Conservation (phyloP, 2,329 filamentous ascomycete species). For the Trichoderma guizhouense region DNA sequence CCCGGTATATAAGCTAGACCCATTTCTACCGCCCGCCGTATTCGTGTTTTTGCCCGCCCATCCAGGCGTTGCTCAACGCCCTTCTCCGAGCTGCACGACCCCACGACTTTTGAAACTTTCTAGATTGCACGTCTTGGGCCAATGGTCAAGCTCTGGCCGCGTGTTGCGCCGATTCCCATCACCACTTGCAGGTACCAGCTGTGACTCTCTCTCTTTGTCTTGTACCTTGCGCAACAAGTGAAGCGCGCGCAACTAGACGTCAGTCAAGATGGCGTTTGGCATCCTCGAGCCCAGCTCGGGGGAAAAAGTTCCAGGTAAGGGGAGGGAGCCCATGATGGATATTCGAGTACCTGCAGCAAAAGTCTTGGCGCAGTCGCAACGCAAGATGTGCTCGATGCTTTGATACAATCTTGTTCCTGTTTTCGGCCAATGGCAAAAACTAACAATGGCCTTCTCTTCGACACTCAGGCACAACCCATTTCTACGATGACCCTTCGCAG, state of each 20-base stretch:
- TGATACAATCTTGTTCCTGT: neutral
- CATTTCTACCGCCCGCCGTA: neutral
- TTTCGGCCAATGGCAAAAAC: neutral
- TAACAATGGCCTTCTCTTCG: neutral
- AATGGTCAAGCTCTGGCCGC: neutral
- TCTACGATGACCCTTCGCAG: constrained; percentile 58
- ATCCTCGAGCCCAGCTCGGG: constrained; percentile 66
- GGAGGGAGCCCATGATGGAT: neutral
- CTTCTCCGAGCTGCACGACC: neutral
- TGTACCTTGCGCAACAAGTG: neutral
- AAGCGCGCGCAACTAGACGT: neutral
- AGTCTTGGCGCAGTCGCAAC: neutral
- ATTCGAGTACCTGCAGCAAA: neutral
- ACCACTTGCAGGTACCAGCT: neutral
- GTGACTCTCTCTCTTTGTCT: neutral
- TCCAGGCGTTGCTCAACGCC: neutral
- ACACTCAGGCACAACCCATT: constrained; percentile 55
- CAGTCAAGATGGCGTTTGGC: constrained; percentile 50
- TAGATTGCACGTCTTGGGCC: neutral
- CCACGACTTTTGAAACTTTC: neutral
- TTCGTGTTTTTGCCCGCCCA: neutral
- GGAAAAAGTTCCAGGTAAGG: constrained; percentile 70
- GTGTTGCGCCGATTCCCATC: neutral
- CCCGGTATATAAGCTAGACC: too few relatives aligned
- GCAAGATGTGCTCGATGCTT: neutral